Evolutionary conservation across 106 monocot species (phyloP).

Genomic region (Apostasia shenzhenica): DNA sequence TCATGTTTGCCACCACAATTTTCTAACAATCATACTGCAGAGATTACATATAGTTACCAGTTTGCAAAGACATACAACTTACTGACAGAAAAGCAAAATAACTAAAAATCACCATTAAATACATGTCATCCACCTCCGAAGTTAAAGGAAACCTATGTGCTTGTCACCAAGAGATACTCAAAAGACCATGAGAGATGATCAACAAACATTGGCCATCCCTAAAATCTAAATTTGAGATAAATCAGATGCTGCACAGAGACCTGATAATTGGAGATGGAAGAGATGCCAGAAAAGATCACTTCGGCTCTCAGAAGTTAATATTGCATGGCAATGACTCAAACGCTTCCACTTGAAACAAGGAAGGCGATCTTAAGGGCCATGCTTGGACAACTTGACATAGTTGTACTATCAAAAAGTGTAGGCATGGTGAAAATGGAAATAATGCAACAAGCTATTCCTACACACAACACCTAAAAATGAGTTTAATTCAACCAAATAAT

Average conservation of each 20-base stretch:
- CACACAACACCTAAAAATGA: too few species aligned
- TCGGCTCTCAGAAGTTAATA: constrained; percentile 10
- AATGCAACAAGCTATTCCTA: too few species aligned
- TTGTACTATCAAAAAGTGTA: too few species aligned
- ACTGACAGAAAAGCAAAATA: neutral
- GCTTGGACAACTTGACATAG: constrained; percentile 1
- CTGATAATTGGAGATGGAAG: constrained; percentile 1
- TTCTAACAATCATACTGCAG: neutral
- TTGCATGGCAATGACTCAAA: constrained; percentile 28
- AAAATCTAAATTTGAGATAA: constrained; percentile 1
- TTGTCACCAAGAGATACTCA: constrained; percentile 3
- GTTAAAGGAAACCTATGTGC: neutral
- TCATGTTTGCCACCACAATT: neutral
- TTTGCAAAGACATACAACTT: neutral
- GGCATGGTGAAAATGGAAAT: too few species aligned
- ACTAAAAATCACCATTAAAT: neutral
- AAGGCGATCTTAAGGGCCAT: constrained; percentile 70
- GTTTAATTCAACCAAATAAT: too few species aligned
- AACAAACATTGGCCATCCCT: neutral
- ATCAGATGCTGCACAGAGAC: constrained; percentile 8
- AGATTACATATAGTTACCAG: neutral
- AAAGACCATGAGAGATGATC: neutral
- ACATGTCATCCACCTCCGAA: constrained; percentile 1
- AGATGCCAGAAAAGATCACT: constrained; percentile 19
- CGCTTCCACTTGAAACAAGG: constrained; percentile 22